phyloP scores from a whole-genome alignment of 176 grass and related monocot genomes.

The Carex littledalei region DNA sequence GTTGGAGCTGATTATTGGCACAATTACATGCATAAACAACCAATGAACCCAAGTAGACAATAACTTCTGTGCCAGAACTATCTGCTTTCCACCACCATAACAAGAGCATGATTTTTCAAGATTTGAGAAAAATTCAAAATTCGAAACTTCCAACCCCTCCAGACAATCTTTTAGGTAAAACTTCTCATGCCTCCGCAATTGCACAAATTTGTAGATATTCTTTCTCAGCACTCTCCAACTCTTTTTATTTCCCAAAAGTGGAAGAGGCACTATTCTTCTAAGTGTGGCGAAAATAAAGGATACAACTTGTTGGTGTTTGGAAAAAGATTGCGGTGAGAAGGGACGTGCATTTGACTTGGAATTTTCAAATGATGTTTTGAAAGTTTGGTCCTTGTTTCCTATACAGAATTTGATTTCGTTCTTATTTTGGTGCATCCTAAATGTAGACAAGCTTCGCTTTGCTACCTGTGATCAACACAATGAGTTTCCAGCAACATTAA shows the following conservation, averaged over 20 bases:
- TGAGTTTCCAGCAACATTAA: background rate
- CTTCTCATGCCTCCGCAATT: conserved; percentile 49
- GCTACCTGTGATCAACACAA: background rate
- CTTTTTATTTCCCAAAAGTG: conserved; percentile 58
- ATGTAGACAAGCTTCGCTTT: background rate
- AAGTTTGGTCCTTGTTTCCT: background rate
- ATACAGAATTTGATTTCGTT: background rate
- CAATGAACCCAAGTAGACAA: conserved; percentile 67
- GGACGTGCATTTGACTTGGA: conserved; percentile 8
- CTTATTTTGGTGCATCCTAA: background rate
- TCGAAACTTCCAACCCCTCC: conserved; percentile 50
- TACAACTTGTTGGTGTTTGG: conserved; percentile 56
- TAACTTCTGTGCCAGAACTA: conserved; percentile 41
- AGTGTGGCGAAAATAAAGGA: conserved; percentile 79
- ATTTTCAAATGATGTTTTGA: background rate
- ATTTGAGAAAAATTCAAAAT: conserved; percentile 63
- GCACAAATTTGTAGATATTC: conserved; percentile 84
- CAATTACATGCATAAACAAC: conserved; percentile 73
- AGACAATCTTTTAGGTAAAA: conserved; percentile 56
- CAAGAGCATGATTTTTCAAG: conserved; percentile 50
- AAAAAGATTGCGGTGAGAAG: conserved; percentile 41
- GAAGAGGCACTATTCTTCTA: conserved; percentile 53
- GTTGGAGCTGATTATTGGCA: conserved; percentile 56
- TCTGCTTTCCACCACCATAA: conserved; percentile 27
- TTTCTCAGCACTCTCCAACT: conserved; percentile 58